A percentile compares a stretch with the other conserved stretches of the same genome.
Conservation (phyloP, 768 basidiomycete species). For the Amanita rubescens region DNA sequence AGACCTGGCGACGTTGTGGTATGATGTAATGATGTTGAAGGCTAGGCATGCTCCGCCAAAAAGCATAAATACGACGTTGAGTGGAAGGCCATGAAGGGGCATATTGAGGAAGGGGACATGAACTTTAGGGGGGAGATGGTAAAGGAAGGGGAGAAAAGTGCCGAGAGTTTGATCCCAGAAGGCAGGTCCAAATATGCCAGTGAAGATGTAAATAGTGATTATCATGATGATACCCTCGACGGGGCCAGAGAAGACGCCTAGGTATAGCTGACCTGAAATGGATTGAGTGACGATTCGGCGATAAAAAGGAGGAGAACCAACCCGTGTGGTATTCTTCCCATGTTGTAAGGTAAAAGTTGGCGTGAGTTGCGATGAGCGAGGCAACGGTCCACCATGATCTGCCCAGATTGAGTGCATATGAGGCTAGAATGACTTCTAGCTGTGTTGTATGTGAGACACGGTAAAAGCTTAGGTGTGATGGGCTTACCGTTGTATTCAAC, state of each 20-base stretch:
- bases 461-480: background rate
- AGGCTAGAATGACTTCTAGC: slow-evolving; percentile 81
- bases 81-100: slow-evolving; percentile 37
- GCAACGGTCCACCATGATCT: slow-evolving; percentile 97
- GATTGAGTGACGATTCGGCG: background rate
- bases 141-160: slow-evolving; percentile 24
- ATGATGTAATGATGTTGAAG: slow-evolving; percentile 76
- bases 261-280: slow-evolving; percentile 71
- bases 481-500: background rate
- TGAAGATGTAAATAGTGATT: slow-evolving; percentile 64
- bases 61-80: slow-evolving; percentile 87
- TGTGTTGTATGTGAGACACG: slow-evolving; percentile 21
- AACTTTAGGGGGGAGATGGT: slow-evolving; percentile 35
- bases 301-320: slow-evolving; percentile 73
- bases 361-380: slow-evolving; percentile 68
- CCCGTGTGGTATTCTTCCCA: slow-evolving; percentile 91
- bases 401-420: slow-evolving; percentile 84
- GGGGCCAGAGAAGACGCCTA: slow-evolving; percentile 91
- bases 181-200: slow-evolving; percentile 67
- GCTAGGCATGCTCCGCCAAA: slow-evolving; percentile 63
- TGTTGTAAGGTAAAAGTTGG: slow-evolving; percentile 77
- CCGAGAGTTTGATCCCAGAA: too few relatives aligned
- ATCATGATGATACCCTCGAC: slow-evolving; percentile 95
- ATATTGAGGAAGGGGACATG: slow-evolving; percentile 34
- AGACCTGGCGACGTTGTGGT: slow-evolving; percentile 45